Evolutionary conservation across 257 asterid species (phyloP).

Genomic region (Primulina huaijiensis): DNA sequence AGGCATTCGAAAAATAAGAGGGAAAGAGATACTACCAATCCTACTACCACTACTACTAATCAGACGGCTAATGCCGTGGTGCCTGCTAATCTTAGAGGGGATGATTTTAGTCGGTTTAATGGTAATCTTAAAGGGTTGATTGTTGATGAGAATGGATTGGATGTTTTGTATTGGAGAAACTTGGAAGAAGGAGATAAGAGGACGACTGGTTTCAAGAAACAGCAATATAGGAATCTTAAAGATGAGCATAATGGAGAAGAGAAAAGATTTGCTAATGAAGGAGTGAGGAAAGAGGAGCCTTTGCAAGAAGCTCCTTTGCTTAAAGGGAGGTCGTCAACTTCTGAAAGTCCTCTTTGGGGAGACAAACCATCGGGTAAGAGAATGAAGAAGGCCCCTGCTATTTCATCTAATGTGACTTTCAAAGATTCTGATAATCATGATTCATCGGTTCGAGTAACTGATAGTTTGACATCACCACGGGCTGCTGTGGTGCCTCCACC

Average conservation of each 20-base stretch:
- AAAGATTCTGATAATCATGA: slow-evolving; percentile 32
- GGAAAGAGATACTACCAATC: slow-evolving; percentile 5
- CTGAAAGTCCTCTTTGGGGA: slow-evolving; percentile 61
- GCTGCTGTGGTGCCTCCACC: slow-evolving; percentile 24
- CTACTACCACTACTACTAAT: slow-evolving; percentile 5
- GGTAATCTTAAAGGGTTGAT: slow-evolving; percentile 77
- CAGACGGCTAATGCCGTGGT: slow-evolving; percentile 1
- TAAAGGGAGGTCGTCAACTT: slow-evolving; percentile 68
- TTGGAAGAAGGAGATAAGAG: slow-evolving; percentile 44
- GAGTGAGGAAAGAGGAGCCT: slow-evolving; percentile 28
- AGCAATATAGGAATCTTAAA: slow-evolving; percentile 36
- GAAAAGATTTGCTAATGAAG: slow-evolving; percentile 37
- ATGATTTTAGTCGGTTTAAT: slow-evolving; percentile 40
- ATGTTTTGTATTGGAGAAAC: slow-evolving; percentile 84
- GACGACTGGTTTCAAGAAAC: slow-evolving; percentile 41
- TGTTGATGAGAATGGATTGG: slow-evolving; percentile 89
- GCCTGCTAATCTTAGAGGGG: slow-evolving; percentile 14
- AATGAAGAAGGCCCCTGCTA: slow-evolving; percentile 22
- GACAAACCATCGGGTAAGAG: slow-evolving; percentile 23
- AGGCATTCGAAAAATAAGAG: slow-evolving; percentile 24
- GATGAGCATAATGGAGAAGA: slow-evolving; percentile 48
- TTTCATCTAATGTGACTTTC: slow-evolving; percentile 21
- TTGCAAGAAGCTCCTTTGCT: slow-evolving; percentile 62
- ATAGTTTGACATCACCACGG: slow-evolving; percentile 1
- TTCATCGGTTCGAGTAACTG: slow-evolving; percentile 24